Evolutionary conservation across 2,329 filamentous ascomycete genomes (phyloP).

Genomic region (Huntiella abstrusa): DNA sequence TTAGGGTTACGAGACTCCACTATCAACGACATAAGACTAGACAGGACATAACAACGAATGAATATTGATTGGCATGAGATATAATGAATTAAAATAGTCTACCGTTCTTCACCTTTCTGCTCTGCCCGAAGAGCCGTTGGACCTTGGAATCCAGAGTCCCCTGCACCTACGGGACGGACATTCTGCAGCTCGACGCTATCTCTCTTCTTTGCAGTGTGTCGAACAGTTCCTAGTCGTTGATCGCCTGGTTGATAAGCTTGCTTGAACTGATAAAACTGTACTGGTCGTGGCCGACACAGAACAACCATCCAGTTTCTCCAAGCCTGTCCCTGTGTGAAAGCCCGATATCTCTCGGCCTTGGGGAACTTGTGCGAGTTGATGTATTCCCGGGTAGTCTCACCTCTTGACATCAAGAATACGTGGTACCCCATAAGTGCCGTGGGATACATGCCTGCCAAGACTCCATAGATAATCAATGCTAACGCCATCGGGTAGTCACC

Average conservation of each 20-base stretch:
- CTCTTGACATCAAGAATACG: constrained; percentile 72
- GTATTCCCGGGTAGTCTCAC: constrained; percentile 91
- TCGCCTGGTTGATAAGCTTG: constrained; percentile 57
- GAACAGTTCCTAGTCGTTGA: constrained; percentile 50
- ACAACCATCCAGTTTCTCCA: constrained; percentile 67
- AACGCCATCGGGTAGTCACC: constrained; percentile 60
- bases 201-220: constrained; percentile 21
- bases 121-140: constrained; percentile 25
- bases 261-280: constrained; percentile 83
- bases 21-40: background rate
- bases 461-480: constrained; percentile 70
- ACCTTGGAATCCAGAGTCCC: constrained; percentile 30
- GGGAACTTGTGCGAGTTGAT: constrained; percentile 90
- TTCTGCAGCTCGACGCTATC: constrained; percentile 52
- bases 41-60: background rate
- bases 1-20: background rate
- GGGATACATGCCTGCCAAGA: constrained; percentile 61
- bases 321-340: constrained; percentile 63
- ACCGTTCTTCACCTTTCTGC: background rate
- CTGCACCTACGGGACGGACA: constrained; percentile 14
- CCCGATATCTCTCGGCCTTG: constrained; percentile 76
- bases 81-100: background rate
- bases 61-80: no score
- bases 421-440: constrained; percentile 74
- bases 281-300: constrained; percentile 63